Evolutionary conservation across 2,329 filamentous ascomycete genomes (phyloP).

Genomic region (Zymoseptoria brevis): DNA sequence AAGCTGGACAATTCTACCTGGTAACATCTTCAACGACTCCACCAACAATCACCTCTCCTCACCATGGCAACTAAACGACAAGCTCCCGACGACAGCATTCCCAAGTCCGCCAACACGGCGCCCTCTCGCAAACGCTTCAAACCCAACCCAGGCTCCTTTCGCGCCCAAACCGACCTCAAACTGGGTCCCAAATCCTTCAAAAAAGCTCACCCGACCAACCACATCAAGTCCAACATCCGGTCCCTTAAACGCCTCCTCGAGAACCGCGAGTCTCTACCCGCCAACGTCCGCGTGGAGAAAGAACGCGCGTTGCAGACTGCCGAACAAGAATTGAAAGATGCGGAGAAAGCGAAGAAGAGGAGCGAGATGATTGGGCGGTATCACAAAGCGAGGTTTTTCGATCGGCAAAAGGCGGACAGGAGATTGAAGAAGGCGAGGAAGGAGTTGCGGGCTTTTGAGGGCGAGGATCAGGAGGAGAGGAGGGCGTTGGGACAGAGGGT

Average conservation of each 20-base stretch:
- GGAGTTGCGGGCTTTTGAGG: conserved; percentile 46
- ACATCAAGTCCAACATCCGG: conserved; percentile 63
- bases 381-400: conserved; percentile 79
- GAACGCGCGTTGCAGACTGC: conserved; percentile 64
- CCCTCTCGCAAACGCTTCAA: conserved; percentile 11
- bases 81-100: conserved; percentile 8
- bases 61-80: conserved; percentile 18
- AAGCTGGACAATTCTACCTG: neutral
- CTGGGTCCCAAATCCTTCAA: conserved; percentile 23
- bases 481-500: conserved; percentile 15
- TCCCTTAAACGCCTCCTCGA: conserved; percentile 60
- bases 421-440: conserved; percentile 57
- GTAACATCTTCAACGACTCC: neutral
- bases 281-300: conserved; percentile 58
- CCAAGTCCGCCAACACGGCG: conserved; percentile 2
- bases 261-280: conserved; percentile 52
- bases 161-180: conserved; percentile 6
- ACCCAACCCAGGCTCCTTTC: conserved; percentile 5
- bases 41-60: neutral
- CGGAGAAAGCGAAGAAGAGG: conserved; percentile 53
- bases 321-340: conserved; percentile 54
- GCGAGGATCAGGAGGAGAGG: conserved; percentile 35
- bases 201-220: conserved; percentile 41
- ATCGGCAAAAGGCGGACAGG: conserved; percentile 66
- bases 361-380: conserved; percentile 68